phyloP scores from a whole-genome alignment of 2,329 filamentous ascomycete genomes.

The Cordyceps pruinosa region DNA sequence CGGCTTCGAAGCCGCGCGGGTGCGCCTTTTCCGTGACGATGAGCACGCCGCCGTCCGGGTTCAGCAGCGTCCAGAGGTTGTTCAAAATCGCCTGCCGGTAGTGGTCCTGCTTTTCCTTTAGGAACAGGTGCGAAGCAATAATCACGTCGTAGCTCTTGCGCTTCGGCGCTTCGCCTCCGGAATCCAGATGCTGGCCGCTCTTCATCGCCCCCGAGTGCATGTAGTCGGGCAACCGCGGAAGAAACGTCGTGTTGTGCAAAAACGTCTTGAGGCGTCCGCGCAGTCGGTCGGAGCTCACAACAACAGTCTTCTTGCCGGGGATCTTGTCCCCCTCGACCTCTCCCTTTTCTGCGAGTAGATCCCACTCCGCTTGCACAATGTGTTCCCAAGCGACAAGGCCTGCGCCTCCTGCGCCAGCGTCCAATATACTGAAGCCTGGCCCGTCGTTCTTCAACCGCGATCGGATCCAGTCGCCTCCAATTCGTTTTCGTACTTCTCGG shows the following conservation, averaged over 20 bases:
- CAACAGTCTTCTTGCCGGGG: constrained; percentile 69
- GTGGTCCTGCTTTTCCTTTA: constrained; percentile 68
- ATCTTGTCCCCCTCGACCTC: constrained; percentile 38
- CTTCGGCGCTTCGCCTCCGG: constrained; percentile 44
- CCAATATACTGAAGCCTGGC: constrained; percentile 55
- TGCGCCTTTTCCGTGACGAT: constrained; percentile 87
- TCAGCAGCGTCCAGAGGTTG: constrained; percentile 83
- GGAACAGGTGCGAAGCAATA: constrained; percentile 77
- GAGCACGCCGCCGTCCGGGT: constrained; percentile 76
- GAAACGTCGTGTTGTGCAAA: constrained; percentile 82
- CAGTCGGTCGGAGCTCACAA: constrained; percentile 69
- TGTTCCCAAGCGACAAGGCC: constrained; percentile 71
- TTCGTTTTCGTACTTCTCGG: constrained; percentile 65
- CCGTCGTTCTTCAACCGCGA: constrained; percentile 47
- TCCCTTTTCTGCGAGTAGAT: constrained; percentile 52
- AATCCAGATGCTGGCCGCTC: constrained; percentile 49
- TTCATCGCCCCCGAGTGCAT: constrained; percentile 56
- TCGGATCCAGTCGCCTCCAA: constrained; percentile 65
- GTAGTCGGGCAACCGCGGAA: constrained; percentile 87
- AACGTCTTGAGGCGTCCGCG: constrained; percentile 69
- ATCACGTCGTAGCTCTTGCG: constrained; percentile 85
- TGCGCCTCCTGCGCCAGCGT: constrained; percentile 68
- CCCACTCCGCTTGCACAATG: constrained; percentile 75
- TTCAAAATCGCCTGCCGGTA: constrained; percentile 72
- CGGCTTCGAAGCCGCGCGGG: constrained; percentile 83